Evolutionary conservation across 331 rosid genomes (phyloP).

Genomic region (Malus hybrid): DNA sequence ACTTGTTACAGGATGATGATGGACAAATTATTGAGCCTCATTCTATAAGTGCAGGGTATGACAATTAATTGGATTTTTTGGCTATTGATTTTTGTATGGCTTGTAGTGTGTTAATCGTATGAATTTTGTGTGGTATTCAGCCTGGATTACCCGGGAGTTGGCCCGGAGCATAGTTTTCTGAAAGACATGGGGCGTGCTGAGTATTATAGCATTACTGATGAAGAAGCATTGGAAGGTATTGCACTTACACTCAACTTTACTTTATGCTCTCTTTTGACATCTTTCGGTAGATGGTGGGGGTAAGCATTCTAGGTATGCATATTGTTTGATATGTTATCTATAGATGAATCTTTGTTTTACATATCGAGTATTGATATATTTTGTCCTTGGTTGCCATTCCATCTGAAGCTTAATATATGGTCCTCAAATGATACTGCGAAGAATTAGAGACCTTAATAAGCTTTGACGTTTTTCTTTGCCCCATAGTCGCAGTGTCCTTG

Average conservation of each 20-base stretch:
- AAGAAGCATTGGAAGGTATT: constrained; percentile 91
- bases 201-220: constrained; percentile 70
- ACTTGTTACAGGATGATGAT: constrained; percentile 90
- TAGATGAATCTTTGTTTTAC: neutral
- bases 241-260: neutral
- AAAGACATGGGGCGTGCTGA: constrained; percentile 87
- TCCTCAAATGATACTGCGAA: neutral
- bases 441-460: neutral
- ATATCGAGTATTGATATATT: neutral
- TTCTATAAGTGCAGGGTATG: constrained; percentile 95
- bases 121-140: constrained; percentile 27
- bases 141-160: constrained; percentile 99
- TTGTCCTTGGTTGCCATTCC: neutral
- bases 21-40: constrained; percentile 96
- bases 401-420: neutral
- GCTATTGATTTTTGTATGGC: neutral
- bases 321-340: neutral
- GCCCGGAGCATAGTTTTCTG: constrained; percentile 92
- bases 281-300: neutral
- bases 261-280: neutral
- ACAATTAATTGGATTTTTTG: neutral
- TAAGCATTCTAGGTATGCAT: neutral
- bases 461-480: neutral
- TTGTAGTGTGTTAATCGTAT: constrained; percentile 12
- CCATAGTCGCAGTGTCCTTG: neutral